Conservation (phyloP, 768 basidiomycete species). For the Lentinula sp. region DNA sequence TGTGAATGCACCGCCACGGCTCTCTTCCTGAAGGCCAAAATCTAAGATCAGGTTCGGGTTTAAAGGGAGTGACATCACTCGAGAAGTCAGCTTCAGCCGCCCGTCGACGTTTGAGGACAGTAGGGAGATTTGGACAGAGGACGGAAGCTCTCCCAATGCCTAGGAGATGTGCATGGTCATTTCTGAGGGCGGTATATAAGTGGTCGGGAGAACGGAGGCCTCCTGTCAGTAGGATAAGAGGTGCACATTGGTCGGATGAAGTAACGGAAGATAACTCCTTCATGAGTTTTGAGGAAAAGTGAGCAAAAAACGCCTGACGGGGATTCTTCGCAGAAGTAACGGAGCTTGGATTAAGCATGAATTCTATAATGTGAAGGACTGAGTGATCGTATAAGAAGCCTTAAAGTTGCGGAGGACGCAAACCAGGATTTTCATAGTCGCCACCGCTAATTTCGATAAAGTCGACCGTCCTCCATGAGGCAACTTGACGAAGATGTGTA, state of each 20-base stretch:
- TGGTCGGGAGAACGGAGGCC: slow-evolving; percentile 60
- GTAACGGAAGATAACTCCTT: slow-evolving; percentile 31
- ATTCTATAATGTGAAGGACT: slow-evolving; percentile 29
- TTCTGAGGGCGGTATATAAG: slow-evolving; percentile 44
- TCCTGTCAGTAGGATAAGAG: slow-evolving; percentile 76
- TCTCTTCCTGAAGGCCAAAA: slow-evolving; percentile 16
- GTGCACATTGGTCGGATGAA: slow-evolving; percentile 23
- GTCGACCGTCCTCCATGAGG: slow-evolving; percentile 63
- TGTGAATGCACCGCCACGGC: slow-evolving; percentile 21
- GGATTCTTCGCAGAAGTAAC: slow-evolving; percentile 18
- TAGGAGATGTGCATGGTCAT: slow-evolving; percentile 62
- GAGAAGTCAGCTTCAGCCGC: slow-evolving; percentile 7
- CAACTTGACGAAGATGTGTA: slow-evolving; percentile 53
- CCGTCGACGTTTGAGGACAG: slow-evolving; percentile 22
- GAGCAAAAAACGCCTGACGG: slow-evolving; percentile 71
- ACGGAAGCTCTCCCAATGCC: slow-evolving; percentile 72
- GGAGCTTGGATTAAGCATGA: slow-evolving; percentile 22
- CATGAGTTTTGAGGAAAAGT: slow-evolving; percentile 56
- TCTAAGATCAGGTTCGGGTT: not conserved
- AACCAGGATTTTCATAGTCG: slow-evolving; percentile 76
- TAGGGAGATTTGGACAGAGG: slow-evolving; percentile 55
- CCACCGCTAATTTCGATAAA: slow-evolving; percentile 89
- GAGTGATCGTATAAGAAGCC: not conserved
- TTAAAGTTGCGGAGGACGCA: slow-evolving; percentile 9
- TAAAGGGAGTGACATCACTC: slow-evolving; percentile 1